A percentile compares a stretch with the other conserved stretches of the same genome.
phyloP scores from a whole-genome alignment of 2,329 filamentous ascomycete species.

The Escovopsis sp. region DNA sequence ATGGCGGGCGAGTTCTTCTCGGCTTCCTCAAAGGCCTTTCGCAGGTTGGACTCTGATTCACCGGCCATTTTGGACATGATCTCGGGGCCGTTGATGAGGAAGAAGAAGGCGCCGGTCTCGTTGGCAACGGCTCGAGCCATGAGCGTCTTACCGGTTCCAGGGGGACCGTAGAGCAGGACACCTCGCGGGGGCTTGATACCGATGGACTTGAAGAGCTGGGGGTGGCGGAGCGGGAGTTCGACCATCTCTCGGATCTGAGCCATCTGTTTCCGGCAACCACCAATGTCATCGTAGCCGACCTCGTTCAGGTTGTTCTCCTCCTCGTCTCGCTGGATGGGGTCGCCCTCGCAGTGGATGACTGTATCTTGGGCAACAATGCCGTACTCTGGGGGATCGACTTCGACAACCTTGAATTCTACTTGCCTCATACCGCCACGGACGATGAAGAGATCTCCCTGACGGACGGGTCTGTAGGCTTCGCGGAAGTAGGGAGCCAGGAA shows the following conservation, averaged over 20 bases:
- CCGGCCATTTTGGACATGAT: constrained; percentile 99
- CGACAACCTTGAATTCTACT: constrained; percentile 98
- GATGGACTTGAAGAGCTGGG: constrained; percentile 98
- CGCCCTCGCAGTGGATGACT: constrained; percentile 93
- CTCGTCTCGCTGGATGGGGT: constrained; percentile 81
- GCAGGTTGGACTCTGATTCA: constrained; percentile 95
- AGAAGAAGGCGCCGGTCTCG: constrained; percentile 98
- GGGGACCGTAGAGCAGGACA: constrained; percentile 91
- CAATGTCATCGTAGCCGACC: constrained; percentile 98
- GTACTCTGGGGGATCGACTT: constrained; percentile 96
- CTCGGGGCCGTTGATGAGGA: constrained; percentile 97
- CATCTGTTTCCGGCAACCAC: constrained; percentile 99
- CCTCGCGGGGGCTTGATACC: constrained; percentile 98
- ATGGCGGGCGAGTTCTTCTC: constrained; percentile 99
- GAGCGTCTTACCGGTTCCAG: constrained; percentile 97
- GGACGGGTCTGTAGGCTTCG: constrained; percentile 92
- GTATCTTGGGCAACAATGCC: constrained; percentile 98
- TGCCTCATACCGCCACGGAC: constrained; percentile 96
- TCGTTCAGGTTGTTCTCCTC: constrained; percentile 99
- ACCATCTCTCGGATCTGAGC: constrained; percentile 98
- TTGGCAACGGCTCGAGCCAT: constrained; percentile 99
- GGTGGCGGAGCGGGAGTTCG: constrained; percentile 89
- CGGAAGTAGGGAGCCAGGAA: constrained; percentile 99
- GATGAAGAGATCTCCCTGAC: constrained; percentile 95
- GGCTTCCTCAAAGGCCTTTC: constrained; percentile 98